Percentiles rank a stretch among this genome's conserved stretches.
Conservation (phyloP, 345 rosid genomes). For the Dimocarpus longan region DNA sequence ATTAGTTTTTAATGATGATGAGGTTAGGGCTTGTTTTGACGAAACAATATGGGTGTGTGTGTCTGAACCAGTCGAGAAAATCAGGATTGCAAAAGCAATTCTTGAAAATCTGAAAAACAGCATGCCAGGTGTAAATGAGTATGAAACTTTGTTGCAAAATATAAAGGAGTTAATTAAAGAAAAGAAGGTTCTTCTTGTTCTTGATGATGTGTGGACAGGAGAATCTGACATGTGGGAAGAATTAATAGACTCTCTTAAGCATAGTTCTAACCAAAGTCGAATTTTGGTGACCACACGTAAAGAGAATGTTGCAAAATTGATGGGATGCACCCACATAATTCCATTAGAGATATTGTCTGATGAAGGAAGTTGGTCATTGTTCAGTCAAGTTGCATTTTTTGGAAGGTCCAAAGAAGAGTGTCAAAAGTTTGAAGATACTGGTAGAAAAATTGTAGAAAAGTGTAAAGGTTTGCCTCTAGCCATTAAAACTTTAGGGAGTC, state of each 20-base stretch:
- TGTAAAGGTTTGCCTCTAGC: not conserved
- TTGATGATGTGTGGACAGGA: not conserved
- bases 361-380: not conserved
- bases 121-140: not conserved
- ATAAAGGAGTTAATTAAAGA: not conserved
- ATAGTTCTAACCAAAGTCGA: not conserved
- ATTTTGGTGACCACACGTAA: constrained; percentile 7
- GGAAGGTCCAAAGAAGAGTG: not conserved
- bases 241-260: not conserved
- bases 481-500: not conserved
- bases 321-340: not conserved
- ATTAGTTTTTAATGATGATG: not conserved
- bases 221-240: not conserved
- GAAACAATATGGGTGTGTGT: constrained; percentile 5
- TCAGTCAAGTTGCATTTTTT: not conserved
- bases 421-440: not conserved
- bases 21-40: not conserved
- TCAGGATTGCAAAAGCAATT: not conserved
- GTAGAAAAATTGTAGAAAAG: not conserved
- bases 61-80: not conserved
- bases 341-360: not conserved
- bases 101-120: too few species aligned
- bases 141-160: not conserved
- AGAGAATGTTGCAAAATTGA: not conserved
- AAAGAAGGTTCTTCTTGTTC: not conserved